Evolutionary conservation across 495 filamentous ascomycete species (phyloP), one percentile per base, ranked within the genome.

Genomic region (Parathielavia hyrcaniae): DNA sequence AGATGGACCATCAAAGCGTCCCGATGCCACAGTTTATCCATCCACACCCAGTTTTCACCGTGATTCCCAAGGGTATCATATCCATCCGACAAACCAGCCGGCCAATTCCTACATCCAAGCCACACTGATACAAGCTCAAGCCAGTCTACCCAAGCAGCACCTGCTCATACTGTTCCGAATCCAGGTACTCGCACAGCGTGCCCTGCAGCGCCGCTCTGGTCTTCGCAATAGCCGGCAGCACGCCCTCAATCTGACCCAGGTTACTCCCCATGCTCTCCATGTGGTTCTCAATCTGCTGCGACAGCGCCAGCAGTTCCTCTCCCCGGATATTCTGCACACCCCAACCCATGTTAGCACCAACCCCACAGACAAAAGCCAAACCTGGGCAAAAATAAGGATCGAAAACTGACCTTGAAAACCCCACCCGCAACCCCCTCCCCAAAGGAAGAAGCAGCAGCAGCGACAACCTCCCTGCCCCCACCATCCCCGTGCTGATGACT

Each of bases 231-330:
- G 69, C 70, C 7, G 73, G 74, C 45, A 74, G 57, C 19, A 79
- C 67, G 0, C 74, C 77, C 1, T 77, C 73, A 22, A 77, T 71
- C 67, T 78, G 75, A 43, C 69, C 80, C 68, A 74, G 78, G 66
- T 76, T 87, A 75, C 63, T 81, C 69, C 69, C 81, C 83, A 78
- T 85, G 77, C 64, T 78, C 61, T 78, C 72, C 75, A 79, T 76
- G 54, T 78, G 76, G 52, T 53, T 74, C 4, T 67, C 70, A 44
- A 78, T 66, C 63, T 77, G 77, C 43, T 66, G 65, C 5, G 74
- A 71, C 16, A 79, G 53, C 17, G 57, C 66, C 1, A 68, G 30
- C 34, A 77, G 52, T 14, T 75, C 72, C 17, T 70, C 56, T 4
- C 71, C 68, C 30, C 66, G 38, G 2, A 73, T 43, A 50, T 66